Evolutionary conservation across 2,329 filamentous ascomycete species (phyloP), one percentile per base, ranked within the genome.

Genomic region (Aspergillus pseudoviridinutans): DNA sequence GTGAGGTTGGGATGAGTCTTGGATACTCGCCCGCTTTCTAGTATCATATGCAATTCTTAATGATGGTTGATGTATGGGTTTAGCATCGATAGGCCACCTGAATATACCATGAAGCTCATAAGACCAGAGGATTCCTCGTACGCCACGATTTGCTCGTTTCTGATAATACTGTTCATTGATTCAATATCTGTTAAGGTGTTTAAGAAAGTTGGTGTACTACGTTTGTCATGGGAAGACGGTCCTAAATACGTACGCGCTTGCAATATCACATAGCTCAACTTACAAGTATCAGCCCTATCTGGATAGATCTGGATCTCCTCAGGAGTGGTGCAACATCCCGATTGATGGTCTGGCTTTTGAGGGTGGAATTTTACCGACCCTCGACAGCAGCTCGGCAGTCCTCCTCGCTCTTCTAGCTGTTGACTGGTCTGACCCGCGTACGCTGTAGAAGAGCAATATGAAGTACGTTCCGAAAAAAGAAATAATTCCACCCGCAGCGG

Each of bases 1-100:
- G 84, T 87, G 35, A 76, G 85, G 46, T 72, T 87, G 70, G 84
- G 83, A 64, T 87, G 60, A 71, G 51, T 8, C 22, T 22, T 50
- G 44, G 12, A 25, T 20, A 14, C 22, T 47, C 12, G 10, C 24
- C 44, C 10, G 4, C 22, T 17, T 27, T 47, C 22, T 25, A 12
- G 24, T 47, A 14, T 47, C 22, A 22, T 24, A 24, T 47, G 24
- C 44, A 24, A 24, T 27, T 35, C 12, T 24, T 17, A 38, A 38
- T 47, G 22, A 47, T 47, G 44, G 27, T 47, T 47, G 44, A 47
- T 47, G 44, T 25, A 17, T 46, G 10, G 8, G 1, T 46, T 10
- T 46, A 24, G 42, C 22, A 24, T 46, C 9, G 8, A 46, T 46
- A 24, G 42, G 32, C 32, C 5, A 17, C 32, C 32, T 17, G 14